phyloP scores from a whole-genome alignment of 768 basidiomycete species.

The Phylloporus sp. region DNA sequence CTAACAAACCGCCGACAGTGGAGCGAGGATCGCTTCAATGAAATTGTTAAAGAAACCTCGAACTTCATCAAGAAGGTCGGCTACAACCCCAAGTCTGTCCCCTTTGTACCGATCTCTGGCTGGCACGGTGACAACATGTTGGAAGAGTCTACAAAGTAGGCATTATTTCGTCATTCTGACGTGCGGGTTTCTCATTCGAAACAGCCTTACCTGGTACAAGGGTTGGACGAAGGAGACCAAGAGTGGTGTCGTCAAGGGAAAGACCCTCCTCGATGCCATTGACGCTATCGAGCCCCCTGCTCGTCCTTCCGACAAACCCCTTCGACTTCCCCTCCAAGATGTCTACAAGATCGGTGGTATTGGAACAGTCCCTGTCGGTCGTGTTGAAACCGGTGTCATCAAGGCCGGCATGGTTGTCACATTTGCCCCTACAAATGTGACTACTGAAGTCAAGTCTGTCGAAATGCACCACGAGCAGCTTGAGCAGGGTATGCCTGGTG shows the following conservation, averaged over 20 bases:
- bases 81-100: slow-evolving; percentile 97
- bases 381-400: slow-evolving; percentile 99
- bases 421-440: slow-evolving; percentile 96
- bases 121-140: slow-evolving; percentile 99
- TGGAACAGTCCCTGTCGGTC: slow-evolving; percentile 99
- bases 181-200: slow-evolving; percentile 11
- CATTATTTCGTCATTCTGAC: slow-evolving; percentile 5
- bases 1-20: slow-evolving; percentile 53
- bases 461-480: slow-evolving; percentile 99
- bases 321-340: slow-evolving; percentile 99
- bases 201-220: slow-evolving; percentile 99
- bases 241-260: slow-evolving; percentile 89
- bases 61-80: slow-evolving; percentile 99
- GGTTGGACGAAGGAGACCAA: slow-evolving; percentile 99
- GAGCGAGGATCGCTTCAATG: slow-evolving; percentile 99
- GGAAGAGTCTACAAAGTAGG: slow-evolving; percentile 94
- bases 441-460: slow-evolving; percentile 99
- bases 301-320: slow-evolving; percentile 98
- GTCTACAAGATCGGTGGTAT: slow-evolving; percentile 99
- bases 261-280: slow-evolving; percentile 99
- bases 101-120: slow-evolving; percentile 99
- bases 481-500: slow-evolving; percentile 89
- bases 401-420: slow-evolving; percentile 99
- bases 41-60: slow-evolving; percentile 97
- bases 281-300: slow-evolving; percentile 98